phyloP scores from a whole-genome alignment of 345 rosid species.

The Erodium maritimum region DNA sequence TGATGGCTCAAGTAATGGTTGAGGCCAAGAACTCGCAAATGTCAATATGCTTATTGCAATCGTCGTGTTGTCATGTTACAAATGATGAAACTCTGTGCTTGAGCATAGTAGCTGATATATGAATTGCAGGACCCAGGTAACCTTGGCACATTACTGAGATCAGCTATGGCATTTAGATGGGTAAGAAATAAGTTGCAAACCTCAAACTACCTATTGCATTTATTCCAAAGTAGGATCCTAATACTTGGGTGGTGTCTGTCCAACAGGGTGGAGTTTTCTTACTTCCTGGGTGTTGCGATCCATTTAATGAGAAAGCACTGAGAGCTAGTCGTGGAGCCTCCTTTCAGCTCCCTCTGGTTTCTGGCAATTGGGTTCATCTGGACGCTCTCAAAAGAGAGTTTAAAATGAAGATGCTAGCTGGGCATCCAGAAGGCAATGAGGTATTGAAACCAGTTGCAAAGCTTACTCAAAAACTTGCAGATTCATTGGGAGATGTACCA shows the following conservation, averaged over 20 bases:
- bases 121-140: conserved; percentile 91
- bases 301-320: conserved; percentile 75
- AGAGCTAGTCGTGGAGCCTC: conserved; percentile 92
- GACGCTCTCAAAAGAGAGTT: conserved; percentile 34
- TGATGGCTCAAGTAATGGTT: background rate
- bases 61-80: conserved; percentile 2
- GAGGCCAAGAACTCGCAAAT: no score
- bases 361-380: conserved; percentile 68
- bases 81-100: conserved; percentile 1
- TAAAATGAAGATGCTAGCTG: conserved; percentile 71
- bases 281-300: conserved; percentile 96
- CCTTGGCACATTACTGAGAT: conserved; percentile 78
- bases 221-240: background rate
- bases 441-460: conserved; percentile 25
- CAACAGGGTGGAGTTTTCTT: conserved; percentile 76
- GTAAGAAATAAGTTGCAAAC: conserved; percentile 27
- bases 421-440: conserved; percentile 49
- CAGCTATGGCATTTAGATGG: conserved; percentile 87
- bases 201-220: background rate
- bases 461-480: conserved; percentile 36
- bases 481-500: conserved; percentile 36
- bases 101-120: no score
- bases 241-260: background rate
- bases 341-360: conserved; percentile 70
- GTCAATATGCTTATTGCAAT: no score